Percentiles rank a stretch among this genome's conserved stretches.
These are phyloP conservation scores for Teunomyces lycoperdinae DNA, from an alignment of 805 yeast genomes.

Conservation along the genomic window DNA sequence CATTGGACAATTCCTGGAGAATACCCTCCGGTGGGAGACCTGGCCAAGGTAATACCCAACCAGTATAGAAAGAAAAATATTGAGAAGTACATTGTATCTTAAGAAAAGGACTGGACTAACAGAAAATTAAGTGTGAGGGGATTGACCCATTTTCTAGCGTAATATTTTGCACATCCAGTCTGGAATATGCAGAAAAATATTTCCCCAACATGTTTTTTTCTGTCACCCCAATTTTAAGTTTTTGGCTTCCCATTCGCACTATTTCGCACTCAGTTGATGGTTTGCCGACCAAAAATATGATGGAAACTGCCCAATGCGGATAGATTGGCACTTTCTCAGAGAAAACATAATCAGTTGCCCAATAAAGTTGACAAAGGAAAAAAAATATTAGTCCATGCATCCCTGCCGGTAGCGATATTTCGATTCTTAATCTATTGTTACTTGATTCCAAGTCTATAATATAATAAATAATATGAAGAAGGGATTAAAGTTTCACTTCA, in stretches of 20 bases:
- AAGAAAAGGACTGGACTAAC: neutral
- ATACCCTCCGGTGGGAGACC: slow-evolving; percentile 23
- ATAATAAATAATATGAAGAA: neutral
- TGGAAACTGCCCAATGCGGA: neutral
- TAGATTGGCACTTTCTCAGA: neutral
- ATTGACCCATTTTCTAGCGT: neutral
- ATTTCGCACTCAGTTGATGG: neutral
- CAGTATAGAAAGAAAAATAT: neutral
- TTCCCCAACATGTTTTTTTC: neutral
- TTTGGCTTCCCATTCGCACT: no score
- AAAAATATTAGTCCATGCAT: neutral
- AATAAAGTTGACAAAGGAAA: neutral
- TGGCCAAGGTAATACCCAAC: slow-evolving; percentile 8
- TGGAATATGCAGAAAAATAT: neutral
- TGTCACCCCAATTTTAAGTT: neutral
- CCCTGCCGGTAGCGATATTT: neutral
- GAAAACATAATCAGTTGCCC: neutral
- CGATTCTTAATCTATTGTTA: neutral
- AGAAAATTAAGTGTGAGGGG: neutral
- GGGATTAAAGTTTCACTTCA: no score
- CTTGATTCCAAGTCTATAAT: neutral
- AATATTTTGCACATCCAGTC: neutral
- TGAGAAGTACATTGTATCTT: neutral
- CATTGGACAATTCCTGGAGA: slow-evolving; percentile 31
- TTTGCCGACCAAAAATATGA: neutral